Base-by-base conservation (phyloP, 768 basidiomycete species). In the Ramaria sp. region DNA sequence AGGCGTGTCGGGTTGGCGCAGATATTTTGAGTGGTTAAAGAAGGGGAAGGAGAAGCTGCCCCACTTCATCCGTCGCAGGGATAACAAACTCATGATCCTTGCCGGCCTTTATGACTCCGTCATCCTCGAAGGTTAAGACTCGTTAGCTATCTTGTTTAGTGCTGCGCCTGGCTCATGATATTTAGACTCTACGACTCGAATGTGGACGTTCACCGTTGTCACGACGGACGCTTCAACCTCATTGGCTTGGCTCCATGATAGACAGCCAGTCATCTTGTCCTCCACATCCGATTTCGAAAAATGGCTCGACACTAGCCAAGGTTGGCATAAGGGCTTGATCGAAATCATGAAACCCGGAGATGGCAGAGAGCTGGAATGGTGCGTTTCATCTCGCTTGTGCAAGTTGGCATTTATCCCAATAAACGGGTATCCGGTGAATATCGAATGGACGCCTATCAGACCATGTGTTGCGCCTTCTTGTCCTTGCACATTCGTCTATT, bases 1-100 rank as follows among this genome's bases (percentile, higher is more conserved):
- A 24, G 24, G 20, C 12, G 10, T 31, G 1, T 12, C 37, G 10
- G 48, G 50, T 48, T 48, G n/a, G 9, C 12, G 6, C 59, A 91
- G 91, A 31, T 96, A 96, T 68, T 97, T 91, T 66, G 95, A 99
- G 69, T 97, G 95, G 95, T 75, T 90, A 42, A 86, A 83, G 57
- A 90, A 86, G 67, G 87, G 84, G 52, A 87, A 84, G 64, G 75
- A 80, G 42, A 88, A 87, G 62, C 64, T 89, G 1, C 91, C 94
- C 0, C 82, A 95, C 66, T 93, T 91, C 63, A 83, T 80, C 38
- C 88, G 84, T 64, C 81, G 78, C 43, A 77, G 79, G 45, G 79
- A 86, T 57, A 72, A 73, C 20, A 73, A 70, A 52, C 63, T 94
- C 3, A 81, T 97, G 77, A 79, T 93, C 33, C 76, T 99, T 66